Conservation (phyloP, 257 asterid species). For the Fraxinus quadrangulata region DNA sequence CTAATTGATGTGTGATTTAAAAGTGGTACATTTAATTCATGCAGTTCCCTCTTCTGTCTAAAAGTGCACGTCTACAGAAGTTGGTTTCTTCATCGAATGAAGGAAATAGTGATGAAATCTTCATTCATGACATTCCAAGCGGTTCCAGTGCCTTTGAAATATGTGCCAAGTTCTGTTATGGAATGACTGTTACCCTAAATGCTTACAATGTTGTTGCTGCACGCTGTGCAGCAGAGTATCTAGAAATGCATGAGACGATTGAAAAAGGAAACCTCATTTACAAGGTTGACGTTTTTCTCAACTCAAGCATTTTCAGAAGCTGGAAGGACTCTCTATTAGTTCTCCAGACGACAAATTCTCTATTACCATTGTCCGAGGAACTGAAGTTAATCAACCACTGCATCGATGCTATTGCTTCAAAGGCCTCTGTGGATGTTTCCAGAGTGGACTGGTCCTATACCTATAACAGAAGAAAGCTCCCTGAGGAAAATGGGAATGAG, state of each 20-base stretch:
- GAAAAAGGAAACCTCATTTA: constrained; percentile 27
- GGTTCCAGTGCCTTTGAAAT: constrained; percentile 78
- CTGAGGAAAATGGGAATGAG: constrained; percentile 70
- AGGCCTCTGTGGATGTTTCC: constrained; percentile 74
- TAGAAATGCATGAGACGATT: too few species aligned
- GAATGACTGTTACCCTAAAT: constrained; percentile 68
- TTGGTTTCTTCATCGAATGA: constrained; percentile 45
- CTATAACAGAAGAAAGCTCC: constrained; percentile 68
- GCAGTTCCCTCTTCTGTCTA: too few species aligned
- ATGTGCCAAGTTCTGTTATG: constrained; percentile 91
- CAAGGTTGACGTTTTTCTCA: constrained; percentile 84
- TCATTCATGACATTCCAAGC: constrained; percentile 79
- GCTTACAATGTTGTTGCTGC: too few species aligned
- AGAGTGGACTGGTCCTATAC: constrained; percentile 91
- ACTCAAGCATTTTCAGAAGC: constrained; percentile 74
- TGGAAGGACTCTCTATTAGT: constrained; percentile 96
- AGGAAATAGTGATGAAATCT: constrained; percentile 62
- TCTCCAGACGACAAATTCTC: constrained; percentile 68
- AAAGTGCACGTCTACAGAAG: too few species aligned
- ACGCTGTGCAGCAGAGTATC: too few species aligned
- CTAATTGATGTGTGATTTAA: not conserved
- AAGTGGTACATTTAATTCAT: constrained; percentile 37
- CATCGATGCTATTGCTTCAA: constrained; percentile 74
- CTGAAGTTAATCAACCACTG: constrained; percentile 72
- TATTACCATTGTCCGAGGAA: constrained; percentile 64